Base-by-base conservation (phyloP, 176 grass and related monocot genomes). In the Carex pumila region DNA sequence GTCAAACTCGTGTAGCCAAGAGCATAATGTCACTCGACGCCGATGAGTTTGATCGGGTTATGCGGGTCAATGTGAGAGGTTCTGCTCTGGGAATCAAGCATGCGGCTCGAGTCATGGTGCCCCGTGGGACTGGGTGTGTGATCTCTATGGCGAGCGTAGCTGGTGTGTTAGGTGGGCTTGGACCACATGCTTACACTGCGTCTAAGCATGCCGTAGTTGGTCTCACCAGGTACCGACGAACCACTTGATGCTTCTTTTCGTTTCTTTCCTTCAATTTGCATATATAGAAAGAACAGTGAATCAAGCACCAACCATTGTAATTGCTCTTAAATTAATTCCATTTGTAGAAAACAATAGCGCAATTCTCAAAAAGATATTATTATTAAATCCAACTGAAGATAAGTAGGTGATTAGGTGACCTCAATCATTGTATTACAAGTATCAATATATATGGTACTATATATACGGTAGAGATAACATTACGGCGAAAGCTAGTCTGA, bases 131-230 rank as follows among this genome's bases (percentile, higher is more conserved):
- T 11, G 96, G 96, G 4, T 88, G 91, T 91, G 91, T 99, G 66
- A 84, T 99, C 47, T 99, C 96, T 43, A 86, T 99, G 22, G 91
- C 96, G 12, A 99, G 96, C 86, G 96, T 99, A 3, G 96, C 96
- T 6, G 93, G 96, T 2, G 91, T 99, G 45, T 68, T 94, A n/a
- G 96, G 96, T 65, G 96, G 96, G 0, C 91, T 99, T 1, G 96
- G 97, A 12, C 93, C 97, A 0, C 97, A 99, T 90, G 97, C 93
- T 2, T 99, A 99, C 89, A 94, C 97, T 0, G 93, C 97, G 0
- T 99, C 97, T 67, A 94, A 99, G 93, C 97, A 99, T 89, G 97
- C 97, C 31, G 56, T 99, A 72, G 93, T 99, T 3, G 97, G 97
- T 10, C 91, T 99, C 25, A 99, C 97, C 76, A 94, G 90, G 81